These are phyloP conservation scores for Gossypium raimondii DNA, from an alignment of 345 rosid species.

Conservation along the genomic window DNA sequence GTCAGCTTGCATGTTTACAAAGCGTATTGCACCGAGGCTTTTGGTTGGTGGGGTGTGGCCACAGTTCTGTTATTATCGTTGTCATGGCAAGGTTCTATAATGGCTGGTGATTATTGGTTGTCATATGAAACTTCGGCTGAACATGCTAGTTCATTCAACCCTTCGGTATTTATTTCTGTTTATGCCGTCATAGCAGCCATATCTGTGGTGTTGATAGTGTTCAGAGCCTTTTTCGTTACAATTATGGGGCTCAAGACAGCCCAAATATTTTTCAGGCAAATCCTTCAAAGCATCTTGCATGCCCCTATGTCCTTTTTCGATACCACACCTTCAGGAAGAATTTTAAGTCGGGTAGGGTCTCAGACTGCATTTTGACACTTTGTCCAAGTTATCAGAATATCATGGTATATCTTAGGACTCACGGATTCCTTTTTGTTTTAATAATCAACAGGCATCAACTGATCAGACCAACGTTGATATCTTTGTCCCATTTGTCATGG, in stretches of 20 bases:
- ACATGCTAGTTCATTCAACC: slow-evolving; percentile 42
- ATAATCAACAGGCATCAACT: slow-evolving; percentile 62
- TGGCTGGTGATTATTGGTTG: slow-evolving; percentile 94
- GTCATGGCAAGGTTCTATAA: slow-evolving; percentile 67
- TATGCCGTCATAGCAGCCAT: slow-evolving; percentile 54
- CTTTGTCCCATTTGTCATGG: slow-evolving; percentile 62
- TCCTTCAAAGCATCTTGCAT: slow-evolving; percentile 78
- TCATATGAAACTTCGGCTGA: slow-evolving; percentile 77
- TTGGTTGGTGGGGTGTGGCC: slow-evolving; percentile 85
- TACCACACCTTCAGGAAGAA: slow-evolving; percentile 96
- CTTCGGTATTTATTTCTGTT: slow-evolving; percentile 53
- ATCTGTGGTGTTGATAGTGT: slow-evolving; percentile 46
- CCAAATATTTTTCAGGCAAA: slow-evolving; percentile 68
- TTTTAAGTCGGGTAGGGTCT: slow-evolving; percentile 72
- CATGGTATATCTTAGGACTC: slow-evolving; percentile 15
- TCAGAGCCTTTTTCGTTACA: slow-evolving; percentile 57
- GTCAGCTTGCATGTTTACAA: slow-evolving; percentile 69
- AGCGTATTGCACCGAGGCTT: slow-evolving; percentile 76
- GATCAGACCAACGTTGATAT: slow-evolving; percentile 84
- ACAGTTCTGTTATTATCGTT: slow-evolving; percentile 58
- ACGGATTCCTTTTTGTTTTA: background rate
- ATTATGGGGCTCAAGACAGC: slow-evolving; percentile 77
- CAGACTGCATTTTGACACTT: background rate
- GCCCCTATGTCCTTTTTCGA: slow-evolving; percentile 98
- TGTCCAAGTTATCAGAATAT: background rate